phyloP scores from a whole-genome alignment of 1,284 basidiomycete genomes.

The Apiotrichum brassicae region DNA sequence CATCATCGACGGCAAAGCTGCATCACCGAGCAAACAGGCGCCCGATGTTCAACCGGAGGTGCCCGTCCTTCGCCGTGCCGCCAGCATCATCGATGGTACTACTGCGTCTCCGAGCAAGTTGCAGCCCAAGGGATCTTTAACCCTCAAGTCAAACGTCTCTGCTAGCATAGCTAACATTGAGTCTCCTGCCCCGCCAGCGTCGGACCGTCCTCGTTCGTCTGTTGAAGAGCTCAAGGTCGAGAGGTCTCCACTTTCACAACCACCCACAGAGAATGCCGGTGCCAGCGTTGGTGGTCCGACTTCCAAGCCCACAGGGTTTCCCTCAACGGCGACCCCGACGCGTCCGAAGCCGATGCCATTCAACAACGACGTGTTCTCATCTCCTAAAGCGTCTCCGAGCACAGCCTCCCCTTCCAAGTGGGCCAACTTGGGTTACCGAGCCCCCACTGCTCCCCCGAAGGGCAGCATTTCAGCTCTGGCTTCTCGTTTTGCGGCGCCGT shows the following conservation, averaged over 20 bases:
- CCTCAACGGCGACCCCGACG: not conserved
- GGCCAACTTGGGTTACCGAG: constrained; percentile 13
- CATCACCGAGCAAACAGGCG: not conserved
- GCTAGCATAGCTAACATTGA: constrained; percentile 1
- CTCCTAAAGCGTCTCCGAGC: constrained; percentile 1
- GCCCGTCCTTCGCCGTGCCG: constrained; percentile 1
- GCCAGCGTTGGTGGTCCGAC: too few species aligned
- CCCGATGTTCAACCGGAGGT: not conserved
- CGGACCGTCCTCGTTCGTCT: not conserved
- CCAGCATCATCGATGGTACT: constrained; percentile 1
- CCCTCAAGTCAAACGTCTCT: not conserved
- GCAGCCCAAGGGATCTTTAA: not conserved
- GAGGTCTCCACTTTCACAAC: not conserved
- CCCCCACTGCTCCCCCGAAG: constrained; percentile 16
- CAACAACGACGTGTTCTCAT: constrained; percentile 4
- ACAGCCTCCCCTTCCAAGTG: constrained; percentile 6
- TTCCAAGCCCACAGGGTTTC: too few species aligned
- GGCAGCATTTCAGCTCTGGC: constrained; percentile 14
- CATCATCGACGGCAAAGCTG: not conserved
- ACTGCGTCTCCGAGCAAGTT: not conserved
- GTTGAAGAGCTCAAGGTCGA: not conserved
- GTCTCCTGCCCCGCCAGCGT: not conserved
- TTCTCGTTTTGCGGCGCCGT: constrained; percentile 9
- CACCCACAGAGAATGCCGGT: too few species aligned
- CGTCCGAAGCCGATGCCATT: constrained; percentile 2